A percentile compares a stretch with the other conserved stretches of the same genome.
These are phyloP conservation scores for Lodderomyces oxycetoniae DNA, from an alignment of 1,139 yeast genomes.

Conservation along the genomic window DNA sequence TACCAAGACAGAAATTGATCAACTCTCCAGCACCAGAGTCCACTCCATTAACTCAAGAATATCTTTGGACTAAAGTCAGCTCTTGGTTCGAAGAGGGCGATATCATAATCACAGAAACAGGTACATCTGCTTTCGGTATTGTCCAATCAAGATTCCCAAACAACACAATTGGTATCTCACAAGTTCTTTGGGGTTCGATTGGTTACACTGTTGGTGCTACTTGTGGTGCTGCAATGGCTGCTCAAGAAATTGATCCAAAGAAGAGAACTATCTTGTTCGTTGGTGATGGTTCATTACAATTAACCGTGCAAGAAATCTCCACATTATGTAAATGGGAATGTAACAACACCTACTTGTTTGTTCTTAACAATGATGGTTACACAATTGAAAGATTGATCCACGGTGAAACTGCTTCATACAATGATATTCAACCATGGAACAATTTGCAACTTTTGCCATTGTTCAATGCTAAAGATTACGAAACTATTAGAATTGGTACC, in stretches of 20 bases:
- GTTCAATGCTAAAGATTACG: slow-evolving; percentile 66
- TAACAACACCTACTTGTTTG: slow-evolving; percentile 55
- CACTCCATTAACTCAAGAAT: slow-evolving; percentile 58
- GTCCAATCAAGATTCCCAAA: slow-evolving; percentile 74
- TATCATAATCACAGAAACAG: slow-evolving; percentile 79
- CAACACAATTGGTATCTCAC: slow-evolving; percentile 73
- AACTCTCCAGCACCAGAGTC: slow-evolving; percentile 25
- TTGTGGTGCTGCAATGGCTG: slow-evolving; percentile 82
- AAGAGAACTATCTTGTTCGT: slow-evolving; percentile 78
- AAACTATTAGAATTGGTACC: slow-evolving; percentile 53
- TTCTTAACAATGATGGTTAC: slow-evolving; percentile 83
- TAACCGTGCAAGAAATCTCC: slow-evolving; percentile 85
- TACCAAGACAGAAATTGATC: slow-evolving; percentile 38
- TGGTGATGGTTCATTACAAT: slow-evolving; percentile 88
- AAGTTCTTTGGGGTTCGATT: slow-evolving; percentile 88
- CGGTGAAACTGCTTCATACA: slow-evolving; percentile 71
- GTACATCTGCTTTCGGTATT: slow-evolving; percentile 88
- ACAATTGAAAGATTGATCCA: slow-evolving; percentile 88
- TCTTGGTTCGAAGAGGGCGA: slow-evolving; percentile 78
- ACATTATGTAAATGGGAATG: slow-evolving; percentile 56
- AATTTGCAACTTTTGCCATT: slow-evolving; percentile 64
- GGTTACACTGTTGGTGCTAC: slow-evolving; percentile 87
- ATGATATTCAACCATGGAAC: slow-evolving; percentile 82
- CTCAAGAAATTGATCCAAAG: slow-evolving; percentile 64
- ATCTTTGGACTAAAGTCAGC: slow-evolving; percentile 75